Evolutionary conservation across 176 grass and related monocot species (phyloP), one percentile per base, ranked within the genome.

Genomic region (Raddia distichophylla): DNA sequence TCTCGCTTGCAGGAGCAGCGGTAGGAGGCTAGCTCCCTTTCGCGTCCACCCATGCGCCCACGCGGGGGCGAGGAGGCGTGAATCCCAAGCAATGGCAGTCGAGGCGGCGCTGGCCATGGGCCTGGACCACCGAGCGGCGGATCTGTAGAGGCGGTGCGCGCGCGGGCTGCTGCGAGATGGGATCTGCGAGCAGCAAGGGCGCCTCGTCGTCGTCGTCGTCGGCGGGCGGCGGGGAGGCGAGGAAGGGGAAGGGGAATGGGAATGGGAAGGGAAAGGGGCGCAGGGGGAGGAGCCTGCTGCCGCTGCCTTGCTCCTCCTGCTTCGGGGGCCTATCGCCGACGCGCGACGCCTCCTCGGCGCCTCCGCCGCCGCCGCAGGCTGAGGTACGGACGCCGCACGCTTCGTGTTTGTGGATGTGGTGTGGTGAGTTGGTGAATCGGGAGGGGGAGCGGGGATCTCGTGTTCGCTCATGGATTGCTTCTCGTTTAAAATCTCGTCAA

Each of bases 131-230:
- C 52, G 58, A 60, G 72, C 78, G 59, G 50, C 45, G 83, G 83
- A 90, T 90, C 83, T 86, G 44, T 86, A 60, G 83, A 8, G 7
- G 22, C 53, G 43, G 71, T 12, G 54, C 11, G 67, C 5, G 40
- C 61, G 16, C 32, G 50, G 20, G 54, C 32, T 53, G 19, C 32
- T 4, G 57, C n/a, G 20, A 15, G 86, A 94, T 94, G 89, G 93
- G 97, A 95, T 95, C 93, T 82, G 83, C 89, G 45, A 90, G 85
- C 78, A 99, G 93, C 80, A 99, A 95, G 84, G 82, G 74, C 53
- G 57, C 86, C 17, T 76, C 92, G 11, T 15, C 88, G 18, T 48
- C 87, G 40, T 20, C 76, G 33, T 66, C 57, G 6, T 32, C 17
- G 43, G 43, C 3, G 6, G 64, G 17, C 5, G 60, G 55, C 9